Base-by-base conservation (phyloP, 495 filamentous ascomycete genomes). In the Daldinia concentrica region DNA sequence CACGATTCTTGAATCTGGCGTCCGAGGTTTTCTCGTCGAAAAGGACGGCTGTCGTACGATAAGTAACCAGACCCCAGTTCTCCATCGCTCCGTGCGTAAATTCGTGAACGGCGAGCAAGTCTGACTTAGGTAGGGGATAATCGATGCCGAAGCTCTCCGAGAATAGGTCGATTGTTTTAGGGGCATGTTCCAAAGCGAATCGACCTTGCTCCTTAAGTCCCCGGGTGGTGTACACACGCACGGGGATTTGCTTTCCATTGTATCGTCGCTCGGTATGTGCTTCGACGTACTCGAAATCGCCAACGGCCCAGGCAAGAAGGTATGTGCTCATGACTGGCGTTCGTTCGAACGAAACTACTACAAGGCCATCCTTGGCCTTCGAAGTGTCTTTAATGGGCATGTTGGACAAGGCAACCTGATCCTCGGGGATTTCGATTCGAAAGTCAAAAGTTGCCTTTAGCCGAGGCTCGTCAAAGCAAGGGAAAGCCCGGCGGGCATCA, bases 281-380 rank as follows among this genome's bases (percentile, higher is more conserved):
- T 80, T 99, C 95, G 43, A 98, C 88, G 75, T 97, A 97, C 79
- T 97, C 95, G 66, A 99, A 97, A 76, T 98, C 95, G 66, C 96
- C 95, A 64, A 97, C 87, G 22, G 95, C 95, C 95, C 95, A 99
- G 15, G 95, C 95, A 27, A 97, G 83, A 30, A 99, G 89, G 80
- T 97, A 97, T n/a, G 95, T 97, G 79, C 93, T 97, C 95, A 99
- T 99, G 64, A 93, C 84, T 0, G 95, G 95, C 12, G 91, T 94
- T 58, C 85, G 87, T 68, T 97, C 92, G 73, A 99, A 99, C 0
- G 88, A 86, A 15, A 98, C 92, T 11, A 89, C 81, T 79, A 97
- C 93, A 64, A 91, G 84, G 6, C 90, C 90, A 29, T 86, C 77
- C 43, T 85, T 87, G 58, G 82, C 84, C 71, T 88, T 80, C 72